These are phyloP conservation scores for Phyllosticta ampelicida DNA, from an alignment of 2,329 filamentous ascomycete genomes.

Conservation along the genomic window DNA sequence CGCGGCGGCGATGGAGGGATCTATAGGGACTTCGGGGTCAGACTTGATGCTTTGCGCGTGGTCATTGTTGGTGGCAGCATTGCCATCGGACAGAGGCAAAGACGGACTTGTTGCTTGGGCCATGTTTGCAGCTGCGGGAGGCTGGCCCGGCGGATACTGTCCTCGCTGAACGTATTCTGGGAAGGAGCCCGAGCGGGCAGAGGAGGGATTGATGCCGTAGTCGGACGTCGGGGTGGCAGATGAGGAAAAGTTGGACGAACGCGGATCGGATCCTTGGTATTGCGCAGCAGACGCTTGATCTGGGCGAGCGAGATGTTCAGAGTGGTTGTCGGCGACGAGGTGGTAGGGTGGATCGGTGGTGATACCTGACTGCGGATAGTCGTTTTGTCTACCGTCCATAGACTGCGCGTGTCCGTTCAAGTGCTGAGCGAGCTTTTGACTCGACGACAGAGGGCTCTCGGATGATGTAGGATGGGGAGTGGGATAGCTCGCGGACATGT, in stretches of 20 bases:
- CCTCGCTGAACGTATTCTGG: conserved; percentile 76
- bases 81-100: conserved; percentile 72
- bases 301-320: conserved; percentile 68
- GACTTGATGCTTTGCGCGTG: conserved; percentile 65
- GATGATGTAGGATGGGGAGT: conserved; percentile 28
- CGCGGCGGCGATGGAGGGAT: conserved; percentile 90
- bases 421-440: conserved; percentile 29
- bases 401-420: conserved; percentile 33
- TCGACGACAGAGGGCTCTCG: conserved; percentile 30
- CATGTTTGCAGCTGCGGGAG: conserved; percentile 78
- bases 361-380: conserved; percentile 46
- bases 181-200: conserved; percentile 72
- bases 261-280: conserved; percentile 75
- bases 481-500: conserved; percentile 39
- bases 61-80: conserved; percentile 58
- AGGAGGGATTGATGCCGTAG: conserved; percentile 68
- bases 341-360: conserved; percentile 28
- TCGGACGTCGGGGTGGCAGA: conserved; percentile 81
- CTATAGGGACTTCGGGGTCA: conserved; percentile 97
- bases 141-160: conserved; percentile 68
- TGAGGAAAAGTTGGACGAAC: conserved; percentile 59
- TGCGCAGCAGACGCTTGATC: conserved; percentile 90
- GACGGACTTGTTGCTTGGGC: conserved; percentile 99
- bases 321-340: conserved; percentile 35
- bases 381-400: conserved; percentile 45